Conservation (phyloP, 2,329 filamentous ascomycete genomes). For the Penicillium sp. region DNA sequence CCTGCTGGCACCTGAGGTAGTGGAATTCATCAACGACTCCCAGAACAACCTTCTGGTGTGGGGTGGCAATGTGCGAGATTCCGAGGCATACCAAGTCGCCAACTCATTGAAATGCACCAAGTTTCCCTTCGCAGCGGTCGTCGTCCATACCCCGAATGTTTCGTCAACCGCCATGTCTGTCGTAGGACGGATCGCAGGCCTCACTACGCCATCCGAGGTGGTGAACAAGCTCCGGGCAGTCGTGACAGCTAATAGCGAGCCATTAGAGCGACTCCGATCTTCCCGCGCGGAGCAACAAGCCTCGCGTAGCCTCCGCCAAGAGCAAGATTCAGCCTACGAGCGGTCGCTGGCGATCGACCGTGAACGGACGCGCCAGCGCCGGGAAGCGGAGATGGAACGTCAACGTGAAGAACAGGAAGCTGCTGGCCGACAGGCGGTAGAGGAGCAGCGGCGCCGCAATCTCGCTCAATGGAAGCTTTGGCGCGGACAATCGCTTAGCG, state of each 20-base stretch:
- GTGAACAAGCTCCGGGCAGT: constrained; percentile 70
- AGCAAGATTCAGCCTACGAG: constrained; percentile 94
- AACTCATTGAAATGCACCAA: constrained; percentile 83
- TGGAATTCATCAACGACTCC: constrained; percentile 70
- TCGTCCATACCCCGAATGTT: constrained; percentile 83
- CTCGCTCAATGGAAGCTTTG: constrained; percentile 73
- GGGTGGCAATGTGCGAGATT: constrained; percentile 89
- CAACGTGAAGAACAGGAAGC: constrained; percentile 65
- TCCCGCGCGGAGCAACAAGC: constrained; percentile 77
- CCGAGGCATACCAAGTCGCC: constrained; percentile 92
- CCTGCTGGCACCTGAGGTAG: constrained; percentile 71
- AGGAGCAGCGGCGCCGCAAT: constrained; percentile 56
- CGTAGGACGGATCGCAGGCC: constrained; percentile 73
- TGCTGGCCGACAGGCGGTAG: constrained; percentile 61
- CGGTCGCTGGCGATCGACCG: constrained; percentile 83
- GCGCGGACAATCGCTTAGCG: constrained; percentile 65
- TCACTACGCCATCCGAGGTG: constrained; percentile 67
- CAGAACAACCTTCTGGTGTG: constrained; percentile 80
- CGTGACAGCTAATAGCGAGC: constrained; percentile 71
- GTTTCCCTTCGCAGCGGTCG: constrained; percentile 82
- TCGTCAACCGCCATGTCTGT: constrained; percentile 88
- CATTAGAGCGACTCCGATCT: constrained; percentile 71
- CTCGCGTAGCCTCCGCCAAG: constrained; percentile 73
- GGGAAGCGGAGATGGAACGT: constrained; percentile 68
- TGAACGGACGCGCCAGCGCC: constrained; percentile 72